Conservation (phyloP, 2,329 filamentous ascomycete species). For the Stachybotrys elegans region DNA sequence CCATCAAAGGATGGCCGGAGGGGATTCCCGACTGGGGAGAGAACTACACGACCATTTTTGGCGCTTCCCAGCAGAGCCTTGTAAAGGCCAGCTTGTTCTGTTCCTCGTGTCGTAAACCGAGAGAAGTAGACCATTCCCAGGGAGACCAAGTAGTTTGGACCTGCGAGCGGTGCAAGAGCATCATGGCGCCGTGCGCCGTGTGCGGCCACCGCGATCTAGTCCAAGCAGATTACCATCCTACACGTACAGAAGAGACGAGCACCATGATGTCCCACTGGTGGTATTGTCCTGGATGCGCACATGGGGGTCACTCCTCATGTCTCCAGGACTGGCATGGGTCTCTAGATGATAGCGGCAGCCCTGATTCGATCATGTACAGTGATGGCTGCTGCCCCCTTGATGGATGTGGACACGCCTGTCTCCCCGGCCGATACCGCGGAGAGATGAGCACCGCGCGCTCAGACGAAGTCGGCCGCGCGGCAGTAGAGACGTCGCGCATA, state of each 20-base stretch:
- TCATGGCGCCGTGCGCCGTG: constrained; percentile 53
- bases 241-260: too few species aligned
- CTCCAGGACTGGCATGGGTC: constrained; percentile 54
- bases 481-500: constrained; percentile 32
- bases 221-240: constrained; percentile 31
- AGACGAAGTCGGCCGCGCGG: constrained; percentile 47
- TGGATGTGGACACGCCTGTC: constrained; percentile 59
- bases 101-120: constrained; percentile 49
- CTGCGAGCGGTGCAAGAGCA: constrained; percentile 49
- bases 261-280: too few species aligned
- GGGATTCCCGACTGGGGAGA: constrained; percentile 48
- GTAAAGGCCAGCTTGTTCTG: constrained; percentile 52
- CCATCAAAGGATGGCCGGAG: constrained; percentile 50
- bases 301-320: constrained; percentile 58
- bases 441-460: constrained; percentile 38
- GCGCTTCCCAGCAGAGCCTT: constrained; percentile 44
- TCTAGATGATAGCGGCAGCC: constrained; percentile 15
- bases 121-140: constrained; percentile 44
- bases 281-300: constrained; percentile 58
- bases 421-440: constrained; percentile 51
- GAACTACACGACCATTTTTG: constrained; percentile 49
- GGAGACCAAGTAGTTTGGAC: constrained; percentile 46
- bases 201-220: constrained; percentile 51
- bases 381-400: constrained; percentile 61
- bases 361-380: constrained; percentile 27